These are phyloP conservation scores for Starmerella powellii DNA, from an alignment of 805 yeast genomes.

Conservation along the genomic window DNA sequence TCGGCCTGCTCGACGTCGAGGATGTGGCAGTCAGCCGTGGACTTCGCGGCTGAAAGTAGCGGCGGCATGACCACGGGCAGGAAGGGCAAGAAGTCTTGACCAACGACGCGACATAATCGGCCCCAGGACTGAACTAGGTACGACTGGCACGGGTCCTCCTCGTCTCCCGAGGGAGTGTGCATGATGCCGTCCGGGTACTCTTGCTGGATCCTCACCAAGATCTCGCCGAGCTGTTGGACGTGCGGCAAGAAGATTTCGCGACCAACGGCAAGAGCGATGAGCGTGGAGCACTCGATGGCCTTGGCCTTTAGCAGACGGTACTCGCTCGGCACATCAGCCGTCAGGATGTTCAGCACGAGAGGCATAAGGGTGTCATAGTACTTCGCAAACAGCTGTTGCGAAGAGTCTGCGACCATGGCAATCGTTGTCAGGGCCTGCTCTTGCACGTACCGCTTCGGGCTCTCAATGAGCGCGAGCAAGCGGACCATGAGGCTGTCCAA, in stretches of 20 bases:
- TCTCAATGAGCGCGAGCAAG: conserved; percentile 61
- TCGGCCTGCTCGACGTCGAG: conserved; percentile 80
- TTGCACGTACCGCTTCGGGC: conserved; percentile 86
- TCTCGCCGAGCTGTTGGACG: conserved; percentile 56
- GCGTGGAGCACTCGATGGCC: conserved; percentile 89
- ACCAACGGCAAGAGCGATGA: conserved; percentile 92
- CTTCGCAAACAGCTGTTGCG: conserved; percentile 73
- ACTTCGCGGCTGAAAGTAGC: conserved; percentile 72
- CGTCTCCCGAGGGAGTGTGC: conserved; percentile 24
- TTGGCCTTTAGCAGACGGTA: conserved; percentile 75
- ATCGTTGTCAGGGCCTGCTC: conserved; percentile 95
- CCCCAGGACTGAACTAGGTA: conserved; percentile 95
- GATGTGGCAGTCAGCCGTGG: conserved; percentile 76
- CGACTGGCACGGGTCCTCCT: conserved; percentile 81
- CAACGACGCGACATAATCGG: conserved; percentile 74
- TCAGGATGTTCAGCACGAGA: conserved; percentile 62
- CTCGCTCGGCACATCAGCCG: conserved; percentile 65
- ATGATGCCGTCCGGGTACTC: conserved; percentile 17
- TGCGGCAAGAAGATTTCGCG: conserved; percentile 73
- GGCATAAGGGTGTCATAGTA: conserved; percentile 95
- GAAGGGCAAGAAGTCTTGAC: conserved; percentile 73
- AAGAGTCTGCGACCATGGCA: conserved; percentile 95
- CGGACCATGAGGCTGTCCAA: conserved; percentile 68
- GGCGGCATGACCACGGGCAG: conserved; percentile 81
- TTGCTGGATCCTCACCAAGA: conserved; percentile 59